Percentiles rank a stretch among this genome's conserved stretches.
These are phyloP conservation scores for Skeletonema tropicum DNA, from an alignment of 108 stramenopile genomes.

Conservation along the genomic window DNA sequence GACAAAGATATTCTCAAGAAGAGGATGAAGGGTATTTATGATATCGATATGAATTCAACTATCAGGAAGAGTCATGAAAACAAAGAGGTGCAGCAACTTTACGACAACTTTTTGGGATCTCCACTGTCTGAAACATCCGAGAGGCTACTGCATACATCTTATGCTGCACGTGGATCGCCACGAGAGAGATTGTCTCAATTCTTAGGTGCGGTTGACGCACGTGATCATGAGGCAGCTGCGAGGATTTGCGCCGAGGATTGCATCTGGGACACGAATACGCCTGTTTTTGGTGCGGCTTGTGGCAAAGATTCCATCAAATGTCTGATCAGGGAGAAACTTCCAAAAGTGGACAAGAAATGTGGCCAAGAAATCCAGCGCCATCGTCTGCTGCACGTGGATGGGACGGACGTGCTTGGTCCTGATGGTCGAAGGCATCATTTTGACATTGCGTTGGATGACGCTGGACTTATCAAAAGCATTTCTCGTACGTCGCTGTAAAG, in stretches of 20 bases:
- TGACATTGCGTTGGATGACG: conserved; percentile 22
- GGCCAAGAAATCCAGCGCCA: conserved; percentile 28
- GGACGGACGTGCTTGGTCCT: conserved; percentile 26
- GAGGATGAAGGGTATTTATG: conserved; percentile 47
- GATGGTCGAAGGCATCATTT: conserved; percentile 25
- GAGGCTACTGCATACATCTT: conserved; percentile 45
- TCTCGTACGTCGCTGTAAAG: conserved; percentile 22
- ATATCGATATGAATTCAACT: conserved; percentile 23
- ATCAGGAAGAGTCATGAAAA: conserved; percentile 56
- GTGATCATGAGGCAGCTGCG: conserved; percentile 26
- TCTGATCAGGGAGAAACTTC: conserved; percentile 22
- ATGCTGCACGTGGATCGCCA: conserved; percentile 24
- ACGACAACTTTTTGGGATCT: conserved; percentile 41
- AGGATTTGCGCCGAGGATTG: conserved; percentile 19
- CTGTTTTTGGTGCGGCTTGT: conserved; percentile 9
- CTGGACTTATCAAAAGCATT: conserved; percentile 32
- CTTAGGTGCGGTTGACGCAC: conserved; percentile 35
- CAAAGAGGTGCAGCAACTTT: conserved; percentile 39
- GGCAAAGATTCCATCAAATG: conserved; percentile 21
- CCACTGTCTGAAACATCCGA: conserved; percentile 48
- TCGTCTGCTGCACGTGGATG: conserved; percentile 13
- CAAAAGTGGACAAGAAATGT: conserved; percentile 9
- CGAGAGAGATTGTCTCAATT: conserved; percentile 31
- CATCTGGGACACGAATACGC: conserved; percentile 34
- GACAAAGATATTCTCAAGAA: conserved; percentile 52